phyloP scores from a whole-genome alignment of 2,329 filamentous ascomycete genomes.

The Xylaria sp. region DNA sequence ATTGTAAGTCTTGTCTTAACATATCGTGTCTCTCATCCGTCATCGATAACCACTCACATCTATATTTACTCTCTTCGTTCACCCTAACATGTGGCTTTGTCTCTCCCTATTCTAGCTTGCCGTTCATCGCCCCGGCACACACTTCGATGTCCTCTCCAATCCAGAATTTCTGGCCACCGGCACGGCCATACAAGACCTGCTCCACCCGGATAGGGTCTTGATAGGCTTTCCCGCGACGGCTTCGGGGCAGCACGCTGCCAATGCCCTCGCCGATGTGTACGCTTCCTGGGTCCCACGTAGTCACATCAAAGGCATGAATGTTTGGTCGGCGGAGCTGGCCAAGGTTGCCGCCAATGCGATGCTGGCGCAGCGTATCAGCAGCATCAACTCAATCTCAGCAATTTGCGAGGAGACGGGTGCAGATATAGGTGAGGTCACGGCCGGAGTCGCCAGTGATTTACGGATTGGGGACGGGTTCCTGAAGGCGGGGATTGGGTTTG shows the following conservation, averaged over 20 bases:
- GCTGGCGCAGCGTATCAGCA: slow-evolving; percentile 74
- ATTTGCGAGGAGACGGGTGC: slow-evolving; percentile 82
- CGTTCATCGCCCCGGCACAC: slow-evolving; percentile 69
- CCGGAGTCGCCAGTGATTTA: slow-evolving; percentile 74
- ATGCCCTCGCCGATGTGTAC: not conserved
- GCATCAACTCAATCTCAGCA: slow-evolving; percentile 83
- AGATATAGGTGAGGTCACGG: slow-evolving; percentile 77
- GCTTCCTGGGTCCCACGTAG: not conserved
- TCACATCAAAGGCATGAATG: not conserved
- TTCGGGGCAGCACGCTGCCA: not conserved
- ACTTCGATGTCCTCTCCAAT: slow-evolving; percentile 70
- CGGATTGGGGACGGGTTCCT: slow-evolving; percentile 66
- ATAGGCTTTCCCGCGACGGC: not conserved
- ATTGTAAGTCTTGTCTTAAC: not conserved
- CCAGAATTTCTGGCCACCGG: not conserved
- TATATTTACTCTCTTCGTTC: not conserved
- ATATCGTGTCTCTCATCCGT: slow-evolving; percentile 51
- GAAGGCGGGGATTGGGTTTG: not conserved
- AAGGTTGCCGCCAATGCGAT: not conserved
- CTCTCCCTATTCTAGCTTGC: slow-evolving; percentile 57
- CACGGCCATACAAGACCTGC: not conserved
- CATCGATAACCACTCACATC: not conserved
- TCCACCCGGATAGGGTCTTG: not conserved
- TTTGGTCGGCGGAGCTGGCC: not conserved
- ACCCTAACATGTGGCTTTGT: not conserved